Evolutionary conservation across 169 alveolate species (phyloP), one percentile per base, ranked within the genome.

Genomic region (Perkinsus marinus): DNA sequence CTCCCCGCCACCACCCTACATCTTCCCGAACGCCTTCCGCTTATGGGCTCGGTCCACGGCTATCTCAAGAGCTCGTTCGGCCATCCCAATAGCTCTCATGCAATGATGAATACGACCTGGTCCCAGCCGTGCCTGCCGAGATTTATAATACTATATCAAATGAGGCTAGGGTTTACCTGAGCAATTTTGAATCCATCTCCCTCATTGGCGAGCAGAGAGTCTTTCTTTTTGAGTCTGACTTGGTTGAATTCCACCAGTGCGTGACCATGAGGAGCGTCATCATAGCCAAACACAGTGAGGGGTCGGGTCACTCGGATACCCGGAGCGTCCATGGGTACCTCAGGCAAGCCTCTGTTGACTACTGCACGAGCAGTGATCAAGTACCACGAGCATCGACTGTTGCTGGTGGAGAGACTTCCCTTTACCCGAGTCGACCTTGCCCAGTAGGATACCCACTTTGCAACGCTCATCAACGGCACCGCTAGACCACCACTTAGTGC

Each of bases 51-150:
- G 91, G 30, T 94, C 43, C 68, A 92, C 92, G 93, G 92, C 79
- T 0, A 91, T 22, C 46, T 92, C 94, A 39, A 69, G 41, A 19
- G 91, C 92, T 90, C 94, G 93, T 90, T 95, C 93, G 3, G 93
- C 93, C 3, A 92, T 89, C 39, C 96, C 95, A 34, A 95, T 91
- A 13, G 94, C 43, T 68, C 95, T 92, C 95, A 93, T 93, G 68
- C 96, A 95, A 89, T 95, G 96, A 43, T 95, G 96, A 43, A 95
- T 93, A 90, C 96, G 95, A 19, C 96, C 95, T 10, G 95, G 95
- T 2, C 96, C 96, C 38, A 95, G 68, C 68, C 96, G 93, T 26
- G 79, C 79, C 79, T 57, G 79, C 7, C 34, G 22, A 30, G 34
- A 30, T 30, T 26, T 7, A 57, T n/a, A n/a, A n/a, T n/a, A n/a